Base-by-base conservation (phyloP, 495 filamentous ascomycete genomes). In the Pseudoneurospora amorphoporcata region DNA sequence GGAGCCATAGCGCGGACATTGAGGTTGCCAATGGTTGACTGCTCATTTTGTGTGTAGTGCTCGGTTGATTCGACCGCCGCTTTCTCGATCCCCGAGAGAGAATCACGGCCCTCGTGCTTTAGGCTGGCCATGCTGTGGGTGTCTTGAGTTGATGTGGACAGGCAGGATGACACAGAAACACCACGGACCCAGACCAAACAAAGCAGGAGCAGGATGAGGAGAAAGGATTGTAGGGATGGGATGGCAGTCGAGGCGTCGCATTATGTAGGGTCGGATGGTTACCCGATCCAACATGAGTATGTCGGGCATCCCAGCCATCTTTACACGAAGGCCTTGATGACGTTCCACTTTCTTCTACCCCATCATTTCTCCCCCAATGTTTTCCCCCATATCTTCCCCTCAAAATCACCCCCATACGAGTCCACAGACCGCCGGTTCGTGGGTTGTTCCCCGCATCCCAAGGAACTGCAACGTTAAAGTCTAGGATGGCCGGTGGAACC, bases 1-100 rank as follows among this genome's bases (percentile, higher is more conserved):
- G 81, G 79, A 40, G 77, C 73, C 82, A 84, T 82, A 70, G 68
- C 68, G 42, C 58, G 69, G 23, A 58, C 69, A 32, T 43, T 69
- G 71, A 70, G 65, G n/a, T 72, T 72, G 38, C 32, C 53, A 8
- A 0, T 35, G 32, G 35, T 65, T 37, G 3, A 10, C 29, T 65
- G 29, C 14, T 65, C 29, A 14, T 71, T 68, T 3, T 32, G 29
- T 16, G 23, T 65, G 6, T 65, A 65, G 23, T 17, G 6, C 12
- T 65, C 53, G 29, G 53, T 35, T 2, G 53, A 35, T 17, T 65
- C 53, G 14, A 65, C 29, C 53, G 7, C 29, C 29, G 53, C 29
- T 29, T 65, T 65, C 53, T 65, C 53, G 29, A 65, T 61, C 29
- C 29, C 53, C 14, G 53, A 65, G 53, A 65, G 29, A 29, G 53